These are phyloP conservation scores for Diplosphaera chodatii DNA, from an alignment of 139 green algal species.

Conservation along the genomic window DNA sequence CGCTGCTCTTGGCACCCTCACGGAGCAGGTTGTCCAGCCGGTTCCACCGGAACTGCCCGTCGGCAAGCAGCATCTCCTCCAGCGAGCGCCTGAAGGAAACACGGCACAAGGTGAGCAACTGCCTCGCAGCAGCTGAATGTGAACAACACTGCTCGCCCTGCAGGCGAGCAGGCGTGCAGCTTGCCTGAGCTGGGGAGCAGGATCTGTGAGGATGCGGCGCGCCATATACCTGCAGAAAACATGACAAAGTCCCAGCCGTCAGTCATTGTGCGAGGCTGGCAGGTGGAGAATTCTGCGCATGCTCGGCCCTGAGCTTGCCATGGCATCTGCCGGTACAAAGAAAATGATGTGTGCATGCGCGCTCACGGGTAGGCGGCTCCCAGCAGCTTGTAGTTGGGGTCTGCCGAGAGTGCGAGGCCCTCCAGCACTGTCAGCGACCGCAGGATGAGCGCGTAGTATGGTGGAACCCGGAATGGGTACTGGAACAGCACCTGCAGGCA, in stretches of 20 bases:
- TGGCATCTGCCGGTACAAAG: too few relatives aligned
- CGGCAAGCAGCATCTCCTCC: constrained; percentile 75
- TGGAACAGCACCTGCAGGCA: constrained; percentile 58
- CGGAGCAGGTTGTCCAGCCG: constrained; percentile 81
- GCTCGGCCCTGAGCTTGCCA: too few relatives aligned
- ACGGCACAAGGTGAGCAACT: too few relatives aligned
- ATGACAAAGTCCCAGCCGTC: too few relatives aligned
- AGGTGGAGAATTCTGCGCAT: too few relatives aligned
- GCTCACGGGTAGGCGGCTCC: constrained; percentile 75
- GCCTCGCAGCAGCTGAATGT: too few relatives aligned
- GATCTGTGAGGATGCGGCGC: constrained; percentile 86
- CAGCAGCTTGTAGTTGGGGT: constrained; percentile 84
- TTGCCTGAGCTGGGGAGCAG: constrained; percentile 72
- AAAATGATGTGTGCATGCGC: too few relatives aligned
- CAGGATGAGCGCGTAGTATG: constrained; percentile 97
- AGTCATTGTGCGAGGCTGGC: too few relatives aligned
- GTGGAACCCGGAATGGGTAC: constrained; percentile 76
- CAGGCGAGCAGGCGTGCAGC: too few relatives aligned
- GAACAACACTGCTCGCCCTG: too few relatives aligned
- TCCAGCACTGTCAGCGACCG: constrained; percentile 93
- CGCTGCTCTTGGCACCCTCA: constrained; percentile 67
- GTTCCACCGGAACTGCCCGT: constrained; percentile 51
- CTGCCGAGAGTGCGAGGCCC: constrained; percentile 62
- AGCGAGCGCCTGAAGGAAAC: constrained; percentile 36
- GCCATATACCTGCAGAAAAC: constrained; percentile 82